Percentiles rank a stretch among this genome's conserved stretches.
Conservation (phyloP, 1,284 basidiomycete genomes). For the Heterobasidion irregulare region DNA sequence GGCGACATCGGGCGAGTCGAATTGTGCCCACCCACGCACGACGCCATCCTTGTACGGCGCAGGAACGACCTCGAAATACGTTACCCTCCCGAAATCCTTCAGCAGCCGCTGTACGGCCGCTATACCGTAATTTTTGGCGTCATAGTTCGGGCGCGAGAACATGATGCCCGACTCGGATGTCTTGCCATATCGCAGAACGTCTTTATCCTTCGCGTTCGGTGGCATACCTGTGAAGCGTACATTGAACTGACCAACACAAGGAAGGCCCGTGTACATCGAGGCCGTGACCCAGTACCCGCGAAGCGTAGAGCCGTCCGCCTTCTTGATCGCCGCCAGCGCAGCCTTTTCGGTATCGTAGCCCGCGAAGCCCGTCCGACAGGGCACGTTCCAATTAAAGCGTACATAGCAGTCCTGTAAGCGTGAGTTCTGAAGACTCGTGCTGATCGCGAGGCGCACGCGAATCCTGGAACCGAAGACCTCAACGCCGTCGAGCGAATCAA, state of each 20-base stretch:
- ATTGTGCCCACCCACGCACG: slow-evolving; percentile 45
- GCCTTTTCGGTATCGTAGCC: slow-evolving; percentile 42
- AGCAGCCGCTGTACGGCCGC: slow-evolving; percentile 31
- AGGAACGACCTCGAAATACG: slow-evolving; percentile 35
- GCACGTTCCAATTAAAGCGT: slow-evolving; percentile 34
- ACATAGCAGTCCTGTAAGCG: slow-evolving; percentile 39
- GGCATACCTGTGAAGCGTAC: slow-evolving; percentile 50
- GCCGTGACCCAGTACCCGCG: slow-evolving; percentile 34
- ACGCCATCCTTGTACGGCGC: slow-evolving; percentile 42
- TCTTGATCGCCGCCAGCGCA: slow-evolving; percentile 38
- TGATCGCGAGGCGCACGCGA: slow-evolving; percentile 30
- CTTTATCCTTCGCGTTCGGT: slow-evolving; percentile 27
- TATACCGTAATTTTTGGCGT: slow-evolving; percentile 27
- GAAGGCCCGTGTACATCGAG: slow-evolving; percentile 41
- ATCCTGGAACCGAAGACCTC: slow-evolving; percentile 29
- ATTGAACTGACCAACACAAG: slow-evolving; percentile 44
- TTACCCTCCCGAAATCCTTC: slow-evolving; percentile 28
- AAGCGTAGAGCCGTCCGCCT: slow-evolving; percentile 25
- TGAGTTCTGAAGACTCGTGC: slow-evolving; percentile 24
- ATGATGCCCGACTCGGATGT: slow-evolving; percentile 31
- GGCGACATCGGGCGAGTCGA: slow-evolving; percentile 39
- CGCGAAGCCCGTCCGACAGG: slow-evolving; percentile 42
- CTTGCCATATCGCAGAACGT: slow-evolving; percentile 35
- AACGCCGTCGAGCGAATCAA: slow-evolving; percentile 35
- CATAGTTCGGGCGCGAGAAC: slow-evolving; percentile 42